A percentile compares a stretch with the other conserved stretches of the same genome.
These are phyloP conservation scores for Nasturtium officinale DNA, from an alignment of 345 rosid genomes.

Conservation along the genomic window DNA sequence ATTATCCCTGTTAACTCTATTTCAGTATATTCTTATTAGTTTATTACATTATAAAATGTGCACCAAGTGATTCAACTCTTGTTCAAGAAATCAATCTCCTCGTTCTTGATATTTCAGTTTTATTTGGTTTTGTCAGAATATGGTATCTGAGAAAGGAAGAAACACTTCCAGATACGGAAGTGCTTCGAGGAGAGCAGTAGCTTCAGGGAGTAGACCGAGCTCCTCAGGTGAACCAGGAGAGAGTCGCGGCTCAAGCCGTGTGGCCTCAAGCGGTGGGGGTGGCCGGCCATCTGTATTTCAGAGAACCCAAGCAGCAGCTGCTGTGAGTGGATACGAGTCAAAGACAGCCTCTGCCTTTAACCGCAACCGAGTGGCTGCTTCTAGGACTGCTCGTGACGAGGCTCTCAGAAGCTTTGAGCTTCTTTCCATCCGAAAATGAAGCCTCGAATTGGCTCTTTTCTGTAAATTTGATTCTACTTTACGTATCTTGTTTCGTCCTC, in stretches of 20 bases:
- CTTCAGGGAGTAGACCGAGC: conserved; percentile 66
- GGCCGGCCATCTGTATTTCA: conserved; percentile 64
- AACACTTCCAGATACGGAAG: conserved; percentile 73
- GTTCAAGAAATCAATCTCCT: not conserved
- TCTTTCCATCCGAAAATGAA: conserved; percentile 62
- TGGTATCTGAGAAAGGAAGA: conserved; percentile 55
- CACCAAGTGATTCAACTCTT: not conserved
- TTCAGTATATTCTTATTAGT: not conserved
- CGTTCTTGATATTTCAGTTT: conserved; percentile 7
- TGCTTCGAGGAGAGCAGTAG: conserved; percentile 67
- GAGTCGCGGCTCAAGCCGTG: conserved; percentile 53
- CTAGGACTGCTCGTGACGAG: conserved; percentile 61
- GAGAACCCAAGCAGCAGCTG: conserved; percentile 51
- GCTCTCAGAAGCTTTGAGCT: conserved; percentile 74
- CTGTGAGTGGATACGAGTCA: conserved; percentile 51
- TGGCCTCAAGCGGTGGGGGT: conserved; percentile 61
- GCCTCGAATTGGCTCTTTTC: not conserved
- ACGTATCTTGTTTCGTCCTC: conserved; percentile 30
- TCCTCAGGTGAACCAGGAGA: conserved; percentile 76
- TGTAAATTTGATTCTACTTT: conserved; percentile 36
- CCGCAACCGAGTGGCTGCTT: conserved; percentile 48
- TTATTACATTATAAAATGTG: not conserved
- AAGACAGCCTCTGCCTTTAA: conserved; percentile 58
- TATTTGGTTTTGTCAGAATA: conserved; percentile 45
- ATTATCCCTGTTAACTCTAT: too few relatives aligned